phyloP scores from a whole-genome alignment of 148 eudicot genomes.

The Persicaria maculosa region DNA sequence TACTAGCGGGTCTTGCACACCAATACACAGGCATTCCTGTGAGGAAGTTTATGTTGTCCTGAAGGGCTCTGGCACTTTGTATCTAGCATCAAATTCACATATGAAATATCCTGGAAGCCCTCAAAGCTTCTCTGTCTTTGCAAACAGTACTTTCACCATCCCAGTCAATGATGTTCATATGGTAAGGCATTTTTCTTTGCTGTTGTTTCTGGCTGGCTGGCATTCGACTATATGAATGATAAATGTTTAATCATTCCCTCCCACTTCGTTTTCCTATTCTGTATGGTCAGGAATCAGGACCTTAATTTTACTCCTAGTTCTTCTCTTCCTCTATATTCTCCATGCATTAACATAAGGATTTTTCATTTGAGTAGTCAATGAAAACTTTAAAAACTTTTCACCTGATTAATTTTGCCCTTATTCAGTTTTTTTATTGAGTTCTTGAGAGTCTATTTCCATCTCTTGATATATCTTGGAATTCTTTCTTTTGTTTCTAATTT shows the following conservation, averaged over 20 bases:
- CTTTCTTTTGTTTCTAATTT: neutral
- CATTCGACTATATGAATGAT: neutral
- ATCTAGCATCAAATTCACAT: slow-evolving; percentile 60
- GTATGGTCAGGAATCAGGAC: neutral
- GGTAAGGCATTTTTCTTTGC: slow-evolving; percentile 27
- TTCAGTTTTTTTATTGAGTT: neutral
- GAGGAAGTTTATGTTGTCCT: slow-evolving; percentile 87
- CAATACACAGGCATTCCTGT: slow-evolving; percentile 90
- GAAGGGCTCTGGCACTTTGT: slow-evolving; percentile 78
- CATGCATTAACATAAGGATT: neutral
- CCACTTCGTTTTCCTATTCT: neutral
- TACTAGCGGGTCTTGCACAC: slow-evolving; percentile 70
- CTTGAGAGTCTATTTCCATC: neutral
- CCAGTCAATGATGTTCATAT: slow-evolving; percentile 89
- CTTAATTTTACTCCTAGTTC: neutral
- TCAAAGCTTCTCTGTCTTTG: slow-evolving; percentile 43
- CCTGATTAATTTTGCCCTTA: neutral
- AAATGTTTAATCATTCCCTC: neutral
- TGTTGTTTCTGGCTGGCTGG: slow-evolving; percentile 4
- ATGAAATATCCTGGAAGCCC: slow-evolving; percentile 71
- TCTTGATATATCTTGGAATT: neutral
- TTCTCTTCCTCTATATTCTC: neutral
- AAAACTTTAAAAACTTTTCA: neutral
- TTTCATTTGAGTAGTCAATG: neutral
- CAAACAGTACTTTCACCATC: slow-evolving; percentile 72